Evolutionary conservation across 2,329 filamentous ascomycete species (phyloP), one percentile per base, ranked within the genome.

Genomic region (Pseudocercospora cruenta): DNA sequence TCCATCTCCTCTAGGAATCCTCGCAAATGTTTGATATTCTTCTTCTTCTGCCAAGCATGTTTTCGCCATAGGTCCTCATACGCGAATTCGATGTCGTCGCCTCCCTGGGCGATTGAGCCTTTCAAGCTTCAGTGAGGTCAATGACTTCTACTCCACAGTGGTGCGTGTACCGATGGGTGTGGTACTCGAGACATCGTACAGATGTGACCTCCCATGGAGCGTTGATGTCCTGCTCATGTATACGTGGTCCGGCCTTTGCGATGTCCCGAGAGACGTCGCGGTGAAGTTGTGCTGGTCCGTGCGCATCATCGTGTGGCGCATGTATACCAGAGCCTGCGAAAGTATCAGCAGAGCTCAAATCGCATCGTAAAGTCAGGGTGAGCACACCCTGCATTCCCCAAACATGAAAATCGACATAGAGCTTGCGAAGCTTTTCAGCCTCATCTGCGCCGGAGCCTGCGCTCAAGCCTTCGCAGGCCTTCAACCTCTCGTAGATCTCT

Each of bases 331-430:
- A 47, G 24, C 68, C 69, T 55, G 43, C 36, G 28, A 31, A 14
- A 22, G 9, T 28, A 31, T 33, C 31, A 62, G 49, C 60, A n/a
- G 51, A 62, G 9, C 12, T 12, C 7, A n/a, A 47, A 62, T 3
- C 12, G 22, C 6, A 24, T 26, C 24, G 16, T 22, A 33, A 21
- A 9, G 53, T 39, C 36, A 55, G 2, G 16, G 19, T 16, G 7
- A 63, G 4, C 64, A 12, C 39, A 69, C 70, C 70, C 28, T 69
- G 60, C 1, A 67, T 69, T 9, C 62, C 58, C 70, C 71, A 73
- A 10, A 73, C 64, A 45, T 73, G 71, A n/a, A 70, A 43, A 39
- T 73, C 71, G 5, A 73, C 67, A 28, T 70, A 65, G 31, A 71
- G 51, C 39, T 63, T 60, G 22, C 69, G 59, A n/a, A 73, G 49